Conservation (phyloP, 2,329 filamentous ascomycete species). For the Xylariales sp. region DNA sequence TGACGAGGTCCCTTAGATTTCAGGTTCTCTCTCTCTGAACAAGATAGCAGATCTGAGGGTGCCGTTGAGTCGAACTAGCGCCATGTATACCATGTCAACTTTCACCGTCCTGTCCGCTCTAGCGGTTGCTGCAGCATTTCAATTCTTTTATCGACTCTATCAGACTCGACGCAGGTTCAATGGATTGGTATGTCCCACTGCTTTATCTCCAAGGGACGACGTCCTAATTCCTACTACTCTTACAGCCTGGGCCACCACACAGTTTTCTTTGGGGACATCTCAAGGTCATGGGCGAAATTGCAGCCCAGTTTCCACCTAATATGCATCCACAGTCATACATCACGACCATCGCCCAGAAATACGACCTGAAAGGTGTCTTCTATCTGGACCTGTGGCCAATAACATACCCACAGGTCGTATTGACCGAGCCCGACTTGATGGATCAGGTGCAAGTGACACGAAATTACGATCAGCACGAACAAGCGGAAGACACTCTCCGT, state of each 20-base stretch:
- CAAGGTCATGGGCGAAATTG: conserved; percentile 13
- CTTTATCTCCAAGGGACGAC: not conserved
- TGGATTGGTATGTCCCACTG: conserved; percentile 6
- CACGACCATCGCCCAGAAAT: conserved; percentile 18
- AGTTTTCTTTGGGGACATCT: conserved; percentile 13
- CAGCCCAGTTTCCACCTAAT: conserved; percentile 16
- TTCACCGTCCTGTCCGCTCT: conserved; percentile 1
- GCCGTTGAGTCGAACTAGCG: too few species aligned
- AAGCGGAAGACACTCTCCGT: conserved; percentile 16
- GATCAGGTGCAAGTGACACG: conserved; percentile 19
- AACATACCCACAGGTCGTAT: conserved; percentile 19
- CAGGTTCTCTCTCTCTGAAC: too few species aligned
- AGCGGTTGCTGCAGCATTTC: conserved; percentile 1
- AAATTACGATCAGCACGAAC: conserved; percentile 15
- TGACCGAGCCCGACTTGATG: conserved; percentile 21
- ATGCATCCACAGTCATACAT: conserved; percentile 19
- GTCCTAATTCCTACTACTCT: not conserved
- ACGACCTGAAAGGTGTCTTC: conserved; percentile 24
- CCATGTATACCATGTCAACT: too few species aligned
- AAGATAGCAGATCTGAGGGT: too few species aligned
- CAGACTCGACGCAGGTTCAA: conserved; percentile 8
- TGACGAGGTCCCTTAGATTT: too few species aligned
- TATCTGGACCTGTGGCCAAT: conserved; percentile 29
- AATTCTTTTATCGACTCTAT: conserved; percentile 11
- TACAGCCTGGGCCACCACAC: conserved; percentile 12